A percentile compares a stretch with the other conserved stretches of the same genome.
Conservation (phyloP, 208 protist species). For the Vickermania ingenoplastis region DNA sequence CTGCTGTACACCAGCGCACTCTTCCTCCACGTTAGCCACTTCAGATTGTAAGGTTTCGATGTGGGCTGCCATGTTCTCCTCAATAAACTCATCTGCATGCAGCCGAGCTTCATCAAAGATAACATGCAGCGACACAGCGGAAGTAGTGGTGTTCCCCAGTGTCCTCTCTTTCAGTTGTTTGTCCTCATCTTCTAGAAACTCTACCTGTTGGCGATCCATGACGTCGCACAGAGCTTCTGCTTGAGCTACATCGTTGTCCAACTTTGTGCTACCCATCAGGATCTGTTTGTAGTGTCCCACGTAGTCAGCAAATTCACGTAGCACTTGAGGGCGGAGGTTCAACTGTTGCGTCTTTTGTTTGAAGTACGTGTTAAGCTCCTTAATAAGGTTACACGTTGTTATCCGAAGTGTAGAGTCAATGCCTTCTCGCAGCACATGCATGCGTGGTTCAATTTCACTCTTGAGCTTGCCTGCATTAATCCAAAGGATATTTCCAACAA, state of each 20-base stretch:
- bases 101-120: constrained; percentile 77
- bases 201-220: constrained; percentile 85
- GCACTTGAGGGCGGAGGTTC: constrained; percentile 52
- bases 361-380: constrained; percentile 75
- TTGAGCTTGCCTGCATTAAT: constrained; percentile 87
- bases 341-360: constrained; percentile 81
- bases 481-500: constrained; percentile 82
- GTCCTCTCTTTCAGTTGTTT: constrained; percentile 84
- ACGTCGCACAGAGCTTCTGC: constrained; percentile 83
- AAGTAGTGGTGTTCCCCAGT: constrained; percentile 50
- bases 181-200: constrained; percentile 84
- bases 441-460: constrained; percentile 79
- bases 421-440: constrained; percentile 61
- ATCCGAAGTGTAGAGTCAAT: constrained; percentile 67
- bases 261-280: constrained; percentile 25
- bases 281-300: constrained; percentile 81
- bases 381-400: constrained; percentile 46
- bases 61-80: constrained; percentile 71
- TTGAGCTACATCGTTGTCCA: constrained; percentile 59
- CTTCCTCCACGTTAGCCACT: constrained; percentile 77
- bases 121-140: constrained; percentile 59
- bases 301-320: constrained; percentile 82
- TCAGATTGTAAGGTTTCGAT: constrained; percentile 56
- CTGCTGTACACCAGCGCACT: constrained; percentile 74
- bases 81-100: constrained; percentile 83